Percentiles rank a stretch among this genome's conserved stretches.
Evolutionary conservation across 1,284 basidiomycete genomes (phyloP).

Genomic region (Xanthoconium separans): DNA sequence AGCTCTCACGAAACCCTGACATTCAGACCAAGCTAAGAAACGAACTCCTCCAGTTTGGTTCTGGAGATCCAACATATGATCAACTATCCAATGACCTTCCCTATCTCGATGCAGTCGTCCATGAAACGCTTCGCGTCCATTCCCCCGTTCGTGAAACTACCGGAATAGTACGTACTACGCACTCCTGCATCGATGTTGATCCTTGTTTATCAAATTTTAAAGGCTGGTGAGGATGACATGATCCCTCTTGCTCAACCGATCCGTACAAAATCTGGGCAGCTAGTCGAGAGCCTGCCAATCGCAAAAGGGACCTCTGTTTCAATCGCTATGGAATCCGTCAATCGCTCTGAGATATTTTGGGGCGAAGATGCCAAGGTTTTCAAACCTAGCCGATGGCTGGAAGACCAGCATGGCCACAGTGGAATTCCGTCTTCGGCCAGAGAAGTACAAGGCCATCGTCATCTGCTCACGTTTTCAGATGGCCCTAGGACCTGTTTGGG

Average conservation of each 20-base stretch:
- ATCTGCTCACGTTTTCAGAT: conserved; percentile 42
- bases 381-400: conserved; percentile 39
- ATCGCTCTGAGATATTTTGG: conserved; percentile 48
- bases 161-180: conserved; percentile 9
- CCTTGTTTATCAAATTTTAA: background rate
- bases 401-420: conserved; percentile 8
- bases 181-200: background rate
- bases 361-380: conserved; percentile 38
- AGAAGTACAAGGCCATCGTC: conserved; percentile 41
- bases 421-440: conserved; percentile 27
- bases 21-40: conserved; percentile 42
- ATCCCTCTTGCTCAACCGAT: conserved; percentile 41
- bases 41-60: conserved; percentile 35
- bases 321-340: conserved; percentile 37
- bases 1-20: conserved; percentile 22
- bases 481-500: conserved; percentile 44
- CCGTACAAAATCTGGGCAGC: conserved; percentile 35
- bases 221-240: conserved; percentile 48
- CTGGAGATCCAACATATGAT: conserved; percentile 28
- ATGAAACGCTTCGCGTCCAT: conserved; percentile 18
- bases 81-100: conserved; percentile 25
- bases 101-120: conserved; percentile 36
- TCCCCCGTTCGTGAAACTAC: conserved; percentile 6
- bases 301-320: conserved; percentile 45
- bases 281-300: conserved; percentile 39